Conservation (phyloP, 495 filamentous ascomycete species). For the Aspergillus mulundensis region DNA sequence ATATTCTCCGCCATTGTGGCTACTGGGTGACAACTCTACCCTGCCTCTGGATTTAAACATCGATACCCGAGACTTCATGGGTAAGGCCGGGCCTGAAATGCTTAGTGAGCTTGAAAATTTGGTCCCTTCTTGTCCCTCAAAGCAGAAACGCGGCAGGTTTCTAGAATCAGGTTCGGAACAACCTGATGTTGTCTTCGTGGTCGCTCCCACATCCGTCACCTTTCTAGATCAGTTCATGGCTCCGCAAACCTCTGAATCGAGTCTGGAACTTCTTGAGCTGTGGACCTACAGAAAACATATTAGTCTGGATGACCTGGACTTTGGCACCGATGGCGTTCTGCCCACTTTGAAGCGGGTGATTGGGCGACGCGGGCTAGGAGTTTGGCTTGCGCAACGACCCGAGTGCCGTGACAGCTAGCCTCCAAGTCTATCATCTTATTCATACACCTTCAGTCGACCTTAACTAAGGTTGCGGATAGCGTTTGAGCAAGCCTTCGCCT, state of each 20-base stretch:
- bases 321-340: constrained; percentile 76
- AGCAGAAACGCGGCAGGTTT: not conserved
- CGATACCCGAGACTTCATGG: constrained; percentile 79
- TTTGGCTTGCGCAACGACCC: constrained; percentile 52
- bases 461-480: not conserved
- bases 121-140: constrained; percentile 50
- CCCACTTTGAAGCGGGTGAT: constrained; percentile 70
- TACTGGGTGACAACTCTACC: constrained; percentile 72
- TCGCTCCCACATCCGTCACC: constrained; percentile 66
- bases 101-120: constrained; percentile 50
- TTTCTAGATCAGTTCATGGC: constrained; percentile 62
- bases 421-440: not conserved
- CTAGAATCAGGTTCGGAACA: not conserved
- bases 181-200: constrained; percentile 52
- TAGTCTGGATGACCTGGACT: constrained; percentile 91
- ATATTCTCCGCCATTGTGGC: constrained; percentile 89
- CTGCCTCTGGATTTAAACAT: constrained; percentile 48
- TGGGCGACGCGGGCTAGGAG: constrained; percentile 71
- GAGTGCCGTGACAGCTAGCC: constrained; percentile 9
- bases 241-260: constrained; percentile 22
- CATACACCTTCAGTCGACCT: constrained; percentile 2
- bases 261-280: constrained; percentile 52
- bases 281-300: constrained; percentile 74
- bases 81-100: constrained; percentile 59
- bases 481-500: too few species aligned